These are phyloP conservation scores for Geoglossum glabrum DNA, from an alignment of 495 filamentous ascomycete genomes.

Conservation along the genomic window DNA sequence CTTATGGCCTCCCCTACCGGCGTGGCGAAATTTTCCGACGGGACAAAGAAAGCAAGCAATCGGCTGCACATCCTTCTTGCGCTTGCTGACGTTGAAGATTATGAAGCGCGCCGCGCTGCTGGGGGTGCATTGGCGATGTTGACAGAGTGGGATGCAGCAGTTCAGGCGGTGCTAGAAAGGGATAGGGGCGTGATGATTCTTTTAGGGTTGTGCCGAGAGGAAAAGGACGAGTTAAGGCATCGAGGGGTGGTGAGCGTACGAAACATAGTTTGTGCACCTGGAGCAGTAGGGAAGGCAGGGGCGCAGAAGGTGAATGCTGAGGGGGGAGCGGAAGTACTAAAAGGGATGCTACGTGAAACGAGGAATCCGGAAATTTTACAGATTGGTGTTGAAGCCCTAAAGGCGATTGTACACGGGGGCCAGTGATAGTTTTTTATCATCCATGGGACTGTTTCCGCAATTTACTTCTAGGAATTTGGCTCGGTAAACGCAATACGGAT, in stretches of 20 bases:
- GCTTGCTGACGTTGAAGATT: constrained; percentile 67
- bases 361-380: constrained; percentile 42
- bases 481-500: not conserved
- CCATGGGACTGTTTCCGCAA: not conserved
- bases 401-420: constrained; percentile 13
- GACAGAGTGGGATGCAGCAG: constrained; percentile 52
- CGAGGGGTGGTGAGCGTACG: constrained; percentile 57
- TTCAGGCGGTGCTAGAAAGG: constrained; percentile 43
- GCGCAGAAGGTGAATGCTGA: constrained; percentile 25
- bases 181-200: constrained; percentile 51
- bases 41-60: constrained; percentile 35
- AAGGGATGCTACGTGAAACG: constrained; percentile 41
- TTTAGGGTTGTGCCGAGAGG: constrained; percentile 53
- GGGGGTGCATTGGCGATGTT: constrained; percentile 76
- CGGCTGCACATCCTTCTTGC: constrained; percentile 69
- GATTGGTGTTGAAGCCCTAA: constrained; percentile 40
- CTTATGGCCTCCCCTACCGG: constrained; percentile 61
- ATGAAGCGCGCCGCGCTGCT: constrained; percentile 58
- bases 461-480: not conserved
- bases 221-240: constrained; percentile 53
- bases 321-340: constrained; percentile 38
- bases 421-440: not conserved
- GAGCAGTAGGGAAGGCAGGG: constrained; percentile 25
- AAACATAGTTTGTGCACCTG: constrained; percentile 35
- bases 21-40: constrained; percentile 54